Evolutionary conservation across 2,329 filamentous ascomycete genomes (phyloP).

Genomic region (Monilinia fructigena): DNA sequence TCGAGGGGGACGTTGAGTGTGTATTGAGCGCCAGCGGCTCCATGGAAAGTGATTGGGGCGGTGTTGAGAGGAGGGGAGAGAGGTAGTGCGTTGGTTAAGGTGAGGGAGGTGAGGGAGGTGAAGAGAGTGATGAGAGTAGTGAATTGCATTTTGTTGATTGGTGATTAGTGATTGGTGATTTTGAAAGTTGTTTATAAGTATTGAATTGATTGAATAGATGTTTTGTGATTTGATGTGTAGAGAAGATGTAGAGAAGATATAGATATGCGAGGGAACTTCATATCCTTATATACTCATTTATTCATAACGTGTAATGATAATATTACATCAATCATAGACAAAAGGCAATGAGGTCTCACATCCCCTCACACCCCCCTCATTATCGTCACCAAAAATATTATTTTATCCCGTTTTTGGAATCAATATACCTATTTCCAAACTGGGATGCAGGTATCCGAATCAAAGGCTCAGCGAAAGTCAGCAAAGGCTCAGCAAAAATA

Average conservation of each 20-base stretch:
- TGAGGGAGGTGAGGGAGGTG: constrained; percentile 29
- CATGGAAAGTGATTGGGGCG: constrained; percentile 31
- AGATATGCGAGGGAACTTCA: neutral
- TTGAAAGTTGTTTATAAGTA: neutral
- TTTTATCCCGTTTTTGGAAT: neutral
- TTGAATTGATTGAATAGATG: neutral
- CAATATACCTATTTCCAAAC: neutral
- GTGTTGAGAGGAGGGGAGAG: constrained; percentile 13
- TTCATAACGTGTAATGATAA: neutral
- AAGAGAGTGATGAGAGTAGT: constrained; percentile 27
- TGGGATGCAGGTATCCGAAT: neutral
- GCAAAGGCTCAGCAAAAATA: neutral
- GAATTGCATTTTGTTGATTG: constrained; percentile 29
- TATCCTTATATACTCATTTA: neutral
- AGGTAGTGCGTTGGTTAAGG: constrained; percentile 29
- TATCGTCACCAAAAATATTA: neutral
- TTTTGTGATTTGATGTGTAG: neutral
- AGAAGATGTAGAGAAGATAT: constrained; percentile 1
- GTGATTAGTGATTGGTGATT: too few relatives aligned
- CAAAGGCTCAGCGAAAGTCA: neutral
- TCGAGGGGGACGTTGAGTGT: constrained; percentile 31
- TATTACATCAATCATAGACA: neutral
- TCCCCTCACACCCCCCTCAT: neutral
- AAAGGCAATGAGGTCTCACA: neutral
- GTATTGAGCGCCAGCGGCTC: constrained; percentile 34